Evolutionary conservation across 2,329 filamentous ascomycete genomes (phyloP).

Genomic region (Iodosphaeria phyllophila): DNA sequence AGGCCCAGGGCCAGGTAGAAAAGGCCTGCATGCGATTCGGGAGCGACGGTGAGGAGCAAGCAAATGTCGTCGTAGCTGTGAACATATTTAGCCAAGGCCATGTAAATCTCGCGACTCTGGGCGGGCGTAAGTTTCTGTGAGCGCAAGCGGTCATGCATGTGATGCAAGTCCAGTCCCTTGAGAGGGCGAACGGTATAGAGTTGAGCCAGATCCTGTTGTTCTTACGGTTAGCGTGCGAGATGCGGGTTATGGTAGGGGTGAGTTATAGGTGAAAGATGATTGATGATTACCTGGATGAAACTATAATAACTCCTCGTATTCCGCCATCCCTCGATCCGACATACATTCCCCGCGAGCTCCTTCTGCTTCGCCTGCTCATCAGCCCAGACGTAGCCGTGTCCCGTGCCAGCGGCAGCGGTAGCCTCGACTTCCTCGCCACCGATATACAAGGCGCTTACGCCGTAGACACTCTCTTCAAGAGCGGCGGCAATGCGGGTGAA

Average conservation of each 20-base stretch:
- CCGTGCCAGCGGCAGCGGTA: constrained; percentile 39
- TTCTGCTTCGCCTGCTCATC: constrained; percentile 64
- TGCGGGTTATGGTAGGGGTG: too few relatives aligned
- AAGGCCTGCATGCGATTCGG: constrained; percentile 70
- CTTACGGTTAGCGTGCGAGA: constrained; percentile 1
- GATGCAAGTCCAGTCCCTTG: constrained; percentile 70
- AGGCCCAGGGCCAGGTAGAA: constrained; percentile 84
- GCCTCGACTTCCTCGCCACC: constrained; percentile 53
- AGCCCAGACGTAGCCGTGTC: constrained; percentile 90
- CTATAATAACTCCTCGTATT: constrained; percentile 91
- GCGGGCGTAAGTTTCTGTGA: constrained; percentile 59
- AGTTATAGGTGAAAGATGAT: too few relatives aligned
- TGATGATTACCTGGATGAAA: constrained; percentile 59
- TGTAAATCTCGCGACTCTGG: constrained; percentile 69
- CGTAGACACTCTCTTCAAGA: constrained; percentile 92
- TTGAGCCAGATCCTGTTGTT: constrained; percentile 40
- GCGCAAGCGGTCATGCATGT: constrained; percentile 81
- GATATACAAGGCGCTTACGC: constrained; percentile 75
- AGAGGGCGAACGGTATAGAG: constrained; percentile 47
- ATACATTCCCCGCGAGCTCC: constrained; percentile 81
- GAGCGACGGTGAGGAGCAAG: constrained; percentile 63
- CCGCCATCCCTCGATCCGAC: constrained; percentile 89
- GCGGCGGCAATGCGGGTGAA: constrained; percentile 85
- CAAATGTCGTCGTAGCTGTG: constrained; percentile 73
- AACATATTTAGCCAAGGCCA: constrained; percentile 58